Evolutionary conservation across 345 rosid genomes (phyloP), one percentile per base, ranked within the genome.

Genomic region (Acer negundo): DNA sequence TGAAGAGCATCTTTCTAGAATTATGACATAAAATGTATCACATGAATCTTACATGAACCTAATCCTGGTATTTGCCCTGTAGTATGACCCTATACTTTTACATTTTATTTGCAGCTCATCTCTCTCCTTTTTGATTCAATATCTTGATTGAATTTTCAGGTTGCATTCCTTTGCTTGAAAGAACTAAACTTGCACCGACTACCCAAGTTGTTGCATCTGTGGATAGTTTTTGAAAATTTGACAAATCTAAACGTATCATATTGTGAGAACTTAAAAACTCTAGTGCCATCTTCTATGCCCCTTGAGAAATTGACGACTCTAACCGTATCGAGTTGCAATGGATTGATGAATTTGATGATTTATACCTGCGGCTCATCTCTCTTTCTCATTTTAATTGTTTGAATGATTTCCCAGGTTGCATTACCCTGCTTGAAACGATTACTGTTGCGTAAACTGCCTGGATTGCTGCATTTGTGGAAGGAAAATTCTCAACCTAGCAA

Each of bases 241-340:
- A n/a, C 4, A 24, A 62, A n/a, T 62, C 66, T 62, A 62, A 0
- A 9, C 3, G 38, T 62, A 3, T 8, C 17, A 12, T 0, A 23
- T n/a, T 62, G 38, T 62, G 1, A 12, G 0, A 24, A 62, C 28
- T 22, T 62, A 24, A 62, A 0, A 62, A 24, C 13, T 62, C 6
- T 62, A 24, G 7, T 62, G 31, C 15, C 66, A 62, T 22, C 4
- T 35, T 22, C 66, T 0, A 0, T 24, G 7, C 24, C 66, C 19
- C 19, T 62, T 12, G 15, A 15, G 8, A 75, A 73, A 26, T 64
- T 81, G 64, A 78, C 75, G 4, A 31, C 26, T 75, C 35, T 82
- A 40, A 5, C 63, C 1, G 74, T 78, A 19, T 55, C 31, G 2
- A 44, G 59, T 8, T 80, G 86, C 12, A 15, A 78, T 62, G 76